Evolutionary conservation across 2,329 filamentous ascomycete species (phyloP), one percentile per base, ranked within the genome.

Genomic region (Calonectria pauciramosa): DNA sequence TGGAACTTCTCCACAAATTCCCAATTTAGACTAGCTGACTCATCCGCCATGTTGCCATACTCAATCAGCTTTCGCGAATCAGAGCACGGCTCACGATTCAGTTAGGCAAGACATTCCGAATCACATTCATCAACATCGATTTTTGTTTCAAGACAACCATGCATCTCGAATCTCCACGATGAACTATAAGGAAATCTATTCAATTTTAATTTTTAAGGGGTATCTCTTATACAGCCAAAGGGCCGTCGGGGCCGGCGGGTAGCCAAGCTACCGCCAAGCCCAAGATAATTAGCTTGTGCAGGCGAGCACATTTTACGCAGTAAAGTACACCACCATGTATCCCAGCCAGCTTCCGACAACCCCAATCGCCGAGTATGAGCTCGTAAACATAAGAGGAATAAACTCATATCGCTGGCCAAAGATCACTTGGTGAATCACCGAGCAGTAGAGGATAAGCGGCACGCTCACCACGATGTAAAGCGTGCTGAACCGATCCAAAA

Each of bases 271-370:
- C 49, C 44, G 41, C 52, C 47, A 47, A 44, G 38, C 41, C 60
- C 38, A 64, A 64, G 60, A n/a, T 47, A 51, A 65, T 70, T 64
- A 36, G n/a, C 56, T 60, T 60, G 56, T 38, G 44, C 49, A 49
- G 32, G 20, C 36, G 44, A 65, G 32, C 56, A 38, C 28, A 54
- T 60, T 49, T 82, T 71, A 91, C 41, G 89, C 90, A 9, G 89
- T 88, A 81, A 98, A 96, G 86, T 96, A 99, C 66, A 99, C 96
- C 38, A 98, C 94, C 87, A 96, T 92, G 84, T 98, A 98, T 13
- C 97, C 96, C 51, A 98, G 82, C 96, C 96, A 99, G 86, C 97
- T 99, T 4, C 95, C 96, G 23, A 98, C 92, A 0, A 99, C 96
- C n/a, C 97, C 97, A 72, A 99, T 88, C 6, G 97, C 97, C 41